A percentile compares a stretch with the other conserved stretches of the same genome.
Evolutionary conservation across 2,329 filamentous ascomycete genomes (phyloP).

Genomic region (Neopestalotiopsis rosae): DNA sequence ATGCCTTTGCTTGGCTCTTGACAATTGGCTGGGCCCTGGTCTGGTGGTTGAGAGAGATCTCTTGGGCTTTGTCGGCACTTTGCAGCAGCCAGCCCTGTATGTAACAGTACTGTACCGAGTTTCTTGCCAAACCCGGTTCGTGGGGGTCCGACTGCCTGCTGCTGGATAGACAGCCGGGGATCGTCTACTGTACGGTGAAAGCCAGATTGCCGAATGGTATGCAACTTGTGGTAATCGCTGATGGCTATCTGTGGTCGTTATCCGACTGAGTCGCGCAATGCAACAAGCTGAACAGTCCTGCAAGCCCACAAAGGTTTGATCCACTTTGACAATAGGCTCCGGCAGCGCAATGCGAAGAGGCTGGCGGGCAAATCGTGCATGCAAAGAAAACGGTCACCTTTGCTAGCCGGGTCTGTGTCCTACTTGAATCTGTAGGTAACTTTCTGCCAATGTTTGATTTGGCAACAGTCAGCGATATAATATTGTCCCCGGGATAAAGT

Average conservation of each 20-base stretch:
- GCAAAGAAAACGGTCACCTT: not conserved
- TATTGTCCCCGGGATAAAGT: not conserved
- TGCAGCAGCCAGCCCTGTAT: not conserved
- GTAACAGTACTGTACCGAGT: not conserved
- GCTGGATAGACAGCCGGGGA: not conserved
- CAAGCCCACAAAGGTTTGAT: not conserved
- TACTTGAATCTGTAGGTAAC: not conserved
- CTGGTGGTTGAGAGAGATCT: not conserved
- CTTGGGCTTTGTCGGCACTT: not conserved
- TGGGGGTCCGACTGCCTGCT: not conserved
- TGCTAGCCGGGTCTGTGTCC: not conserved
- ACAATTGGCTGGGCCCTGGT: not conserved
- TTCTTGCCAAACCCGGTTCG: not conserved
- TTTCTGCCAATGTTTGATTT: not conserved
- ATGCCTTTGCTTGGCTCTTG: too few species aligned
- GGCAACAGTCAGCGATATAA: not conserved
- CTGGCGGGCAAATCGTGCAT: not conserved
- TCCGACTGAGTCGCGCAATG: constrained; percentile 5
- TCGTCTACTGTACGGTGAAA: not conserved
- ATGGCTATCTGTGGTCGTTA: not conserved
- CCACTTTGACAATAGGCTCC: not conserved
- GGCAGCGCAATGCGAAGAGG: not conserved
- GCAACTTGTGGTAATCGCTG: not conserved
- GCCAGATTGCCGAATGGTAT: constrained; percentile 15
- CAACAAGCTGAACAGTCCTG: not conserved